Evolutionary conservation across 2,329 filamentous ascomycete species (phyloP), one percentile per base, ranked within the genome.

Genomic region (Trichoderma hamatum): DNA sequence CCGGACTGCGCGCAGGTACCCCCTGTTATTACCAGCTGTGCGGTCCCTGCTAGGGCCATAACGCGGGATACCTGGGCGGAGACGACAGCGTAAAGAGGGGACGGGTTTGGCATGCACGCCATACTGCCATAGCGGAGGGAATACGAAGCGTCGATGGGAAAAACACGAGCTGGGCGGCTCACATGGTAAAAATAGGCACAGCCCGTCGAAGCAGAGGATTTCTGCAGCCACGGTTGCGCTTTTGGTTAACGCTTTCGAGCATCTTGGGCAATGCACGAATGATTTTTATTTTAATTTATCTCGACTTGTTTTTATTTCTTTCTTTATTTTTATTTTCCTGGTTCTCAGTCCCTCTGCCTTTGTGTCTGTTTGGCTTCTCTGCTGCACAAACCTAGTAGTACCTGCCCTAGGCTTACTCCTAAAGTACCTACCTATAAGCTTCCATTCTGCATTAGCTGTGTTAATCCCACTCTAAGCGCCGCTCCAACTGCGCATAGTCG

Each of bases 101-200:
- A 56, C 19, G 49, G 30, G 14, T 52, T 34, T 67, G 64, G 64
- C 52, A 66, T 67, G 64, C 64, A 67, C 64, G 58, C 64, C 64
- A 66, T 58, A 11, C n/a, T n/a, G n/a, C n/a, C n/a, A 52, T 21
- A 43, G 32, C 32, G 34, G 54, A 32, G 49, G 51, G 36, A 66
- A 66, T 58, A 58, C 52, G 52, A 58, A 66, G 62, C 1, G 16
- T 28, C 61, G 30, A 54, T 16, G 14, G 26, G 14, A n/a, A 32
- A 28, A 56, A 67, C 54, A 67, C 63, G 63, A 67, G 63, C 52
- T 43, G 16, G 39, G 34, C 13, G 34, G 39, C 39, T 58, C 63
- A 58, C 39, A 56, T 46, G 30, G 64, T 51, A 67, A 67, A 67
- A 67, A 59, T 59, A 59, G 36, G n/a, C 21, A n/a, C 36, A 21